Conservation (phyloP, 139 green algal genomes). For the Chlamydomonas sp. region DNA sequence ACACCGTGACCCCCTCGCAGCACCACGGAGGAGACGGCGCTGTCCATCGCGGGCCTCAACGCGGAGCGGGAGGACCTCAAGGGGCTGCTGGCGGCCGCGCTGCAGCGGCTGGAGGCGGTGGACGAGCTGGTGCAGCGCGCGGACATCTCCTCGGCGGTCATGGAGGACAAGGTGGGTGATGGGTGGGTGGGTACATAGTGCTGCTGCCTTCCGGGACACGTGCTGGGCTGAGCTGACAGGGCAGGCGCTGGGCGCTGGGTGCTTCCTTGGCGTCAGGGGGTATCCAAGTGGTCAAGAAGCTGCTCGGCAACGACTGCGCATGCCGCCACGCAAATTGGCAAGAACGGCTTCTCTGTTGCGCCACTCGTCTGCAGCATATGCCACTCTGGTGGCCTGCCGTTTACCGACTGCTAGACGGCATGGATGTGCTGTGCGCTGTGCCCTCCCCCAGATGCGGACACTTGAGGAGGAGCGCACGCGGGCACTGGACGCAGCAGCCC, state of each 20-base stretch:
- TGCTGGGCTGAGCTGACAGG: too few species aligned
- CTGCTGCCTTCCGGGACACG: too few species aligned
- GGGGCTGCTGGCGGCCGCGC: slow-evolving; percentile 53
- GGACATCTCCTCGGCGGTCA: slow-evolving; percentile 52
- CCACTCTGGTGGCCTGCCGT: background rate
- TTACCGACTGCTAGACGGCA: too few species aligned
- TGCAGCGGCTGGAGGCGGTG: slow-evolving; percentile 76
- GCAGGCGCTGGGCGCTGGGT: too few species aligned
- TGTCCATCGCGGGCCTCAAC: slow-evolving; percentile 13
- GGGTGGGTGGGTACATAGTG: too few species aligned
- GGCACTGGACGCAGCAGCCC: slow-evolving; percentile 63
- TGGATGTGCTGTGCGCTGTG: background rate
- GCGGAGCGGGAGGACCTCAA: slow-evolving; percentile 65
- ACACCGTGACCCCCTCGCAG: slow-evolving; percentile 1
- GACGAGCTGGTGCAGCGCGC: slow-evolving; percentile 73
- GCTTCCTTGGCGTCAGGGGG: too few species aligned
- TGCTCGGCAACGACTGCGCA: too few species aligned
- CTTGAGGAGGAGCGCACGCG: slow-evolving; percentile 61
- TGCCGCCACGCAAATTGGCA: too few species aligned
- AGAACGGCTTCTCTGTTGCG: too few species aligned
- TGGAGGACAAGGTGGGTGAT: slow-evolving; percentile 58
- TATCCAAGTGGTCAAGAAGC: too few species aligned
- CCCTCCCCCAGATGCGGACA: slow-evolving; percentile 46
- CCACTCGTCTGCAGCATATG: background rate
- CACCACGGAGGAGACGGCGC: slow-evolving; percentile 36